These are phyloP conservation scores for Russula olivacea DNA, from an alignment of 768 basidiomycete genomes.

Conservation along the genomic window DNA sequence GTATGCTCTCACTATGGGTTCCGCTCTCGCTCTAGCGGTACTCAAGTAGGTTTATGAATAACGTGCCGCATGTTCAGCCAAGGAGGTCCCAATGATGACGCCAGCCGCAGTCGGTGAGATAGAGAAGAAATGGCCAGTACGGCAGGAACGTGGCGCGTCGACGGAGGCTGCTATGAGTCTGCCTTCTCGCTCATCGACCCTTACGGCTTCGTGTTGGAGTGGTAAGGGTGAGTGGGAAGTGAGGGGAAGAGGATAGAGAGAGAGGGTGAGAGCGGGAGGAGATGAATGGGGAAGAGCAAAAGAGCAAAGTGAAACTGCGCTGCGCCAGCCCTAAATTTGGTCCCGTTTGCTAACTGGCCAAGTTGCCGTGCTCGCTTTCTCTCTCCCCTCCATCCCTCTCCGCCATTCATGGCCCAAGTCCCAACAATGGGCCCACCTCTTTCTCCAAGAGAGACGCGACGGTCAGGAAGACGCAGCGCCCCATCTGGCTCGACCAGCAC, in stretches of 20 bases:
- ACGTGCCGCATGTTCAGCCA: background rate
- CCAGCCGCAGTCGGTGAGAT: background rate
- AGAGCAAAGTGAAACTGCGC: background rate
- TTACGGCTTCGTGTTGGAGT: too few relatives aligned
- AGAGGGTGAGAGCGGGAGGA: background rate
- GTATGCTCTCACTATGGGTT: background rate
- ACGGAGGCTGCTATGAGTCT: background rate
- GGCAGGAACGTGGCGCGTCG: slow-evolving; percentile 1
- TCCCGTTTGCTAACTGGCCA: slow-evolving; percentile 9
- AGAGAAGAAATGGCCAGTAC: background rate
- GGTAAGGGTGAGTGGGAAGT: background rate
- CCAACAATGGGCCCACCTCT: slow-evolving; percentile 72
- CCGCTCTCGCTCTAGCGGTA: too few relatives aligned
- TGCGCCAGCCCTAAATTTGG: background rate
- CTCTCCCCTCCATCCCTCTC: slow-evolving; percentile 11
- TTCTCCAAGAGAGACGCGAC: slow-evolving; percentile 70
- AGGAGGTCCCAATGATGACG: background rate
- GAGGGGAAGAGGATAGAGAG: background rate
- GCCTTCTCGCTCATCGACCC: background rate
- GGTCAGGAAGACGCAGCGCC: slow-evolving; percentile 67
- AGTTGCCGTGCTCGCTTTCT: slow-evolving; percentile 16
- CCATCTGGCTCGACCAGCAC: slow-evolving; percentile 61
- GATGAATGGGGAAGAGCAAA: background rate
- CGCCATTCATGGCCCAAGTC: slow-evolving; percentile 48
- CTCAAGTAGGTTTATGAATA: background rate